Evolutionary conservation across 2,329 filamentous ascomycete species (phyloP), one percentile per base, ranked within the genome.

Genomic region (Aspergillus chevalieri): DNA sequence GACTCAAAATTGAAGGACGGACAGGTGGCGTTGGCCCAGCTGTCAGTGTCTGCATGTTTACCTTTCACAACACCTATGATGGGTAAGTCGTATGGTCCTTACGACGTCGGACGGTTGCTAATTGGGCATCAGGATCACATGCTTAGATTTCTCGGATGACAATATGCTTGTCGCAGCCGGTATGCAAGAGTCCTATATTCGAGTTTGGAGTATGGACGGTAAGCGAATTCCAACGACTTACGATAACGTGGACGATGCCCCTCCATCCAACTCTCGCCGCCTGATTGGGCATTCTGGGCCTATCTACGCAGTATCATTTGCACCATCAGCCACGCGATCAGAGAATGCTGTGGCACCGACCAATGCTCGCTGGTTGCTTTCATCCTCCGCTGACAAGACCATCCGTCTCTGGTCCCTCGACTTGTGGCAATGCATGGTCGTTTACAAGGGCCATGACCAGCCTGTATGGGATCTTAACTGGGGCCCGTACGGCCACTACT

Each of bases 401-500:
- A 81, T 97, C 55, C 86, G 93, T 2, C 79, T 98, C 2, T 98
- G 93, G 93, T 95, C 87, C 10, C 74, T 97, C 2, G 90, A 96
- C 58, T 83, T 87, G 14, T 97, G 89, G 85, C 82, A 86, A n/a
- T 95, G 89, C 59, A 78, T 97, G 46, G 93, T 94, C 47, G 83
- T 95, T 10, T 98, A 96, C 76, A 94, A 92, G 64, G 90, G 89
- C 2, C 93, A 97, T 62, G 87, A 91, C 56, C 87, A 87, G 2
- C 91, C 93, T 0, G 85, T 96, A 4, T 93, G 89, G 80, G 86
- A 92, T 57, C 79, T 95, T 5, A 80, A 84, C 10, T 98, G 92
- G 87, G 86, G 89, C 3, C 93, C 93, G 0, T 91, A 90, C 49
- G 93, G 93, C 0, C 91, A 97, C 70, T 98, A 98, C 73, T 98